Evolutionary conservation across 768 basidiomycete genomes (phyloP).

Genomic region (Chalciporus pseudorubinellus): DNA sequence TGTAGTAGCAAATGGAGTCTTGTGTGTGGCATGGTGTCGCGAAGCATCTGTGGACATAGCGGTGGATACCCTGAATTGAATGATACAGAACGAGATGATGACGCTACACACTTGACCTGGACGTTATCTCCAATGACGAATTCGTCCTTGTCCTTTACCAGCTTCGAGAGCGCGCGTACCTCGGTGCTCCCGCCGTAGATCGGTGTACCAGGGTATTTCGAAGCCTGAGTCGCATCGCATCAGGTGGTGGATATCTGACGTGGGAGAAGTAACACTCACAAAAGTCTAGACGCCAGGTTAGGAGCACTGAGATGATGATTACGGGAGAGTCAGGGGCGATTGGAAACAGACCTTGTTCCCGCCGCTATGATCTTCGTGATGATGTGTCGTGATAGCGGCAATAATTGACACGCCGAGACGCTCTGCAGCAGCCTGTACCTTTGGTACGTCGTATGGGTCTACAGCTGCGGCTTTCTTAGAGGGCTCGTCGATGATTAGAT

Average conservation of each 20-base stretch:
- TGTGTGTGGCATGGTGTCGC: constrained; percentile 94
- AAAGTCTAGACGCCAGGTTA: constrained; percentile 22
- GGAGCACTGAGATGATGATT: constrained; percentile 10
- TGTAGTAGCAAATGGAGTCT: constrained; percentile 92
- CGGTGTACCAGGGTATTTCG: constrained; percentile 43
- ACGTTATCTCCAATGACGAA: constrained; percentile 70
- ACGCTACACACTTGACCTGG: constrained; percentile 50
- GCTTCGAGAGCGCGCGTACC: constrained; percentile 61
- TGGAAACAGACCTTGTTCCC: constrained; percentile 66
- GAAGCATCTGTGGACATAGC: constrained; percentile 53
- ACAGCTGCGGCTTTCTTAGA: constrained; percentile 72
- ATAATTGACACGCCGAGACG: constrained; percentile 62
- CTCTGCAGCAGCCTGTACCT: constrained; percentile 62
- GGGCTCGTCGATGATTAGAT: constrained; percentile 70
- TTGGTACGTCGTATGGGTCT: constrained; percentile 76
- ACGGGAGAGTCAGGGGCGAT: not conserved
- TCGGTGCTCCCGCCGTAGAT: constrained; percentile 80
- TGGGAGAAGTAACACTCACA: constrained; percentile 20
- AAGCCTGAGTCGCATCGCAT: constrained; percentile 37
- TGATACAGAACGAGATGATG: not conserved
- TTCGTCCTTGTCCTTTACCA: constrained; percentile 79
- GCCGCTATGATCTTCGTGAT: constrained; percentile 86
- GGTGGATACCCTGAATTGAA: not conserved
- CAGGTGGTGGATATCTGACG: not conserved
- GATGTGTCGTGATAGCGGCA: constrained; percentile 85